These are phyloP conservation scores for Kodamaea alishanica DNA, from an alignment of 1,139 yeast genomes.

Conservation along the genomic window DNA sequence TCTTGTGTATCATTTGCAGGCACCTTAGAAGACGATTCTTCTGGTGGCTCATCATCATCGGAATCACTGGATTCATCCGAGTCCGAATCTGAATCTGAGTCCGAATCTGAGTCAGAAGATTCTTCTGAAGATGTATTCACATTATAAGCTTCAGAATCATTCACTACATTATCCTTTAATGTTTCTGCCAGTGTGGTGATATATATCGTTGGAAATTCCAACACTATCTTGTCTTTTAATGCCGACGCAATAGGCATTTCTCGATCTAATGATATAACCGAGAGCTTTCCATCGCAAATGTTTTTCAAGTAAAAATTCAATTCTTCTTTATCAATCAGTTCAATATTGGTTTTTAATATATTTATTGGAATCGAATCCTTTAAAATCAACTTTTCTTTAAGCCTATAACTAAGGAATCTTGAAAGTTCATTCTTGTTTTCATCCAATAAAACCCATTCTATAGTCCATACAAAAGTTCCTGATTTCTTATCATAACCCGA, in stretches of 20 bases:
- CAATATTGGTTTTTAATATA: conserved; percentile 19
- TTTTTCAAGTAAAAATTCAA: conserved; percentile 35
- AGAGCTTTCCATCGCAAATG: conserved; percentile 21
- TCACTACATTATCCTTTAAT: conserved; percentile 14
- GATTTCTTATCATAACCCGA: conserved; percentile 69
- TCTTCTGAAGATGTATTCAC: too few species aligned
- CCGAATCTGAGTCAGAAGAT: conserved; percentile 4
- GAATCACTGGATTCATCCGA: conserved; percentile 11
- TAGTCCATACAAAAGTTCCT: conserved; percentile 69
- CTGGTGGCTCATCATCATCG: conserved; percentile 18
- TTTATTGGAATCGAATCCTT: conserved; percentile 41
- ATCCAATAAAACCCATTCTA: conserved; percentile 62
- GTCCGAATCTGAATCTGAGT: conserved; percentile 10
- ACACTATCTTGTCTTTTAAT: conserved; percentile 54
- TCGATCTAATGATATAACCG: conserved; percentile 24
- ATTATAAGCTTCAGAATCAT: background rate
- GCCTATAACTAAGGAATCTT: conserved; percentile 43
- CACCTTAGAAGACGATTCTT: conserved; percentile 20
- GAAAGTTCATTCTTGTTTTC: conserved; percentile 19
- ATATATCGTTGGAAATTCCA: conserved; percentile 74
- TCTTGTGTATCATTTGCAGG: conserved; percentile 3
- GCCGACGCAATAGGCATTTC: conserved; percentile 35
- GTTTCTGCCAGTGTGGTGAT: conserved; percentile 28
- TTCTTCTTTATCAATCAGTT: conserved; percentile 17
- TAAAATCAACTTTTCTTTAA: conserved; percentile 37